Evolutionary conservation across 1,284 basidiomycete species (phyloP).

Genomic region (Tausonia pullulans): DNA sequence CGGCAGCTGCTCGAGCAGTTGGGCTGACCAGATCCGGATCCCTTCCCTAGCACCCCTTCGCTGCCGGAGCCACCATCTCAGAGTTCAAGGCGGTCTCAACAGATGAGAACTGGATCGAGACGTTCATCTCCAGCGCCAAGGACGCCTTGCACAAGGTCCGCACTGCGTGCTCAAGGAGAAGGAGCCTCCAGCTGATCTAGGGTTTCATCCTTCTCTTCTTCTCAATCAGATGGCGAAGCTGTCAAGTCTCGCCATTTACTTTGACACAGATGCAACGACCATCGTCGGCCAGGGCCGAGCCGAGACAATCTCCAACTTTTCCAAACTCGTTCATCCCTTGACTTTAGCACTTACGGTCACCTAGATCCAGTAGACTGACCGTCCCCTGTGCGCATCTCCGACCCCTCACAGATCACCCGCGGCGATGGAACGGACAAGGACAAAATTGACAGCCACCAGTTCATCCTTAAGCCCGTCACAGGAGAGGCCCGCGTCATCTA

Average conservation of each 20-base stretch:
- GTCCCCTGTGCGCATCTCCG: background rate
- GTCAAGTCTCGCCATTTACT: conserved; percentile 83
- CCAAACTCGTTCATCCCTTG: conserved; percentile 50
- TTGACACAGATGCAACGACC: conserved; percentile 82
- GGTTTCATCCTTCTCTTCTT: background rate
- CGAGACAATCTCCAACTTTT: conserved; percentile 68
- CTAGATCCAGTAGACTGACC: background rate
- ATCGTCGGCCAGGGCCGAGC: conserved; percentile 52
- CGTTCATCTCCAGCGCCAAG: conserved; percentile 84
- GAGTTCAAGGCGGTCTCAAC: conserved; percentile 91
- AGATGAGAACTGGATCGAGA: conserved; percentile 80
- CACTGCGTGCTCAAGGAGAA: background rate
- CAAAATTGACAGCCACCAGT: conserved; percentile 55
- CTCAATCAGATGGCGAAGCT: conserved; percentile 62
- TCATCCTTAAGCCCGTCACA: conserved; percentile 89
- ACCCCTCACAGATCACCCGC: conserved; percentile 49
- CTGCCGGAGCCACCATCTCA: conserved; percentile 82
- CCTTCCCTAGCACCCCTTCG: conserved; percentile 70
- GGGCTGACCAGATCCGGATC: background rate
- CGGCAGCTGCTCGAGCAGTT: background rate
- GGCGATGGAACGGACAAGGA: conserved; percentile 40
- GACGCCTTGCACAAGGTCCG: conserved; percentile 81
- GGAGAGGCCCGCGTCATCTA: conserved; percentile 86
- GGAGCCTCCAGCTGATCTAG: background rate
- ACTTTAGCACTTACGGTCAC: background rate